A percentile compares a stretch with the other conserved stretches of the same genome.
These are phyloP conservation scores for Globisporangium irregulare DNA, from an alignment of 352 stramenopile species.

Conservation along the genomic window DNA sequence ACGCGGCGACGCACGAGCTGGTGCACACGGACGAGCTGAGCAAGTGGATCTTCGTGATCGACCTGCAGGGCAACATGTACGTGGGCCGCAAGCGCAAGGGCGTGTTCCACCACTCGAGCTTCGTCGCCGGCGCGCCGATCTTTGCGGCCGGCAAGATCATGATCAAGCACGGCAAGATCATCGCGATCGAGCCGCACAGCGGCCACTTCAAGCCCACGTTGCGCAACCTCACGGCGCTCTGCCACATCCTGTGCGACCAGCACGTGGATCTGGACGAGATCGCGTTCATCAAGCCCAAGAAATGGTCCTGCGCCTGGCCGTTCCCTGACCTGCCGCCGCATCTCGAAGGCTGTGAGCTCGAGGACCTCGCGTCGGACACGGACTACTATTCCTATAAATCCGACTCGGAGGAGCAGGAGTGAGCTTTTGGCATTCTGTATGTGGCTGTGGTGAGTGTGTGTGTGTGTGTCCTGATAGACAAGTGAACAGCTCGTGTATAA, in stretches of 20 bases:
- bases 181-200: constrained; percentile 68
- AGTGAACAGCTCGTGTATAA: neutral
- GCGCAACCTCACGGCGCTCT: constrained; percentile 44
- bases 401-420: constrained; percentile 26
- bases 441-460: no score
- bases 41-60: constrained; percentile 83
- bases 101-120: constrained; percentile 77
- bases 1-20: constrained; percentile 27
- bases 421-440: no score
- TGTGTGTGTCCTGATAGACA: neutral
- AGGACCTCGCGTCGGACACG: constrained; percentile 47
- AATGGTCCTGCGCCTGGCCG: constrained; percentile 62
- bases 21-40: constrained; percentile 58
- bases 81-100: constrained; percentile 73
- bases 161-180: constrained; percentile 49
- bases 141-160: constrained; percentile 65
- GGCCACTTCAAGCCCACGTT: constrained; percentile 71
- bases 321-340: constrained; percentile 32
- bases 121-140: constrained; percentile 60
- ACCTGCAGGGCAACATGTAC: constrained; percentile 34
- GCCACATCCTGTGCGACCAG: constrained; percentile 30
- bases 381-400: constrained; percentile 39
- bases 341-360: constrained; percentile 28
- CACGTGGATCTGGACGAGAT: constrained; percentile 41
- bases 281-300: constrained; percentile 64